Conservation (phyloP, 1,284 basidiomycete genomes). For the Cystobasidium slooffiae region DNA sequence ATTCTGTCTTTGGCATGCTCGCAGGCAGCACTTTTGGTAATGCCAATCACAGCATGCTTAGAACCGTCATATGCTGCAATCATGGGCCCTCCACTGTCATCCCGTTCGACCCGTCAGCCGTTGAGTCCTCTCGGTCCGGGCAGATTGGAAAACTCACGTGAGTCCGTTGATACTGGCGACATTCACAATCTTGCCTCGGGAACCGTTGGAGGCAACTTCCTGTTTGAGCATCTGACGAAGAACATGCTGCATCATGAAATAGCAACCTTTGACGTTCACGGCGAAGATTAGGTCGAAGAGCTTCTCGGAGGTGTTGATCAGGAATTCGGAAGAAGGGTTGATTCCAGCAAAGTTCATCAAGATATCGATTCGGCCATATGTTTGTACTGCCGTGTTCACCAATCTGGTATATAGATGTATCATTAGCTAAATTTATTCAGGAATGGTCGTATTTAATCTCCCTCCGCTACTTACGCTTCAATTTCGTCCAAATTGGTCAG, state of each 20-base stretch:
- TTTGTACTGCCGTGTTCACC: conserved; percentile 9
- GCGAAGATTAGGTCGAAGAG: conserved; percentile 32
- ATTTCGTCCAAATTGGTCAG: conserved; percentile 25
- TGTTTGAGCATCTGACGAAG: conserved; percentile 38
- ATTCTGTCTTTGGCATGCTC: conserved; percentile 39
- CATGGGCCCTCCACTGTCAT: conserved; percentile 27
- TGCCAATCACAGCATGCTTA: conserved; percentile 35
- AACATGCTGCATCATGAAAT: conserved; percentile 33
- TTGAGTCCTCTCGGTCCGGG: neutral
- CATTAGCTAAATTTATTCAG: neutral
- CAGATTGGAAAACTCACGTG: conserved; percentile 1
- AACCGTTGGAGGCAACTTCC: conserved; percentile 17
- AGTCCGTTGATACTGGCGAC: conserved; percentile 38
- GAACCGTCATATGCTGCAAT: conserved; percentile 31
- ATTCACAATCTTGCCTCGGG: conserved; percentile 34
- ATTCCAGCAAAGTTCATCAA: conserved; percentile 37
- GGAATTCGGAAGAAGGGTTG: conserved; percentile 25
- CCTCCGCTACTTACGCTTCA: conserved; percentile 4
- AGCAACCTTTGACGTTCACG: conserved; percentile 39
- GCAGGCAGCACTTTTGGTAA: conserved; percentile 30
- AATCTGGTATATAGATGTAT: neutral
- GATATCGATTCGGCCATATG: conserved; percentile 32
- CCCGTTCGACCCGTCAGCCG: neutral
- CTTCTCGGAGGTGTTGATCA: conserved; percentile 28
- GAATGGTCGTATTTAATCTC: neutral